These are phyloP conservation scores for Alternaria gaisen DNA, from an alignment of 2,329 filamentous ascomycete species.

Conservation along the genomic window DNA sequence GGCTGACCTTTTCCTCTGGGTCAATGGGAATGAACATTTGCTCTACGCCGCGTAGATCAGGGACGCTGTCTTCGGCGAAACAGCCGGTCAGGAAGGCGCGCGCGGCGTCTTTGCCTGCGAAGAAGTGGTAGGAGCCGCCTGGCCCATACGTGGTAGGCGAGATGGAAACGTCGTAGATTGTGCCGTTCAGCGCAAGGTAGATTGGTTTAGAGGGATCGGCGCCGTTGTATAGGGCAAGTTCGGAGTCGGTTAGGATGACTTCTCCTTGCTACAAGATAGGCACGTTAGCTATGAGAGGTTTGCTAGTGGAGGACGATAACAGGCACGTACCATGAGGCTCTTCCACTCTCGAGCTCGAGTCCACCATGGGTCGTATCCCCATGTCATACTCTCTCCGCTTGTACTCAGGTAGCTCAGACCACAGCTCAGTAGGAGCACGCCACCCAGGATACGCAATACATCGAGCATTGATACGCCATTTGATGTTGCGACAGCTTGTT, in stretches of 20 bases:
- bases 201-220: slow-evolving; percentile 77
- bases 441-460: slow-evolving; percentile 72
- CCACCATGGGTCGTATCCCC: slow-evolving; percentile 52
- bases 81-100: slow-evolving; percentile 93
- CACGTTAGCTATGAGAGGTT: neutral
- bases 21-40: slow-evolving; percentile 76
- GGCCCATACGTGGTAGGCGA: slow-evolving; percentile 65
- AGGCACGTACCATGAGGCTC: slow-evolving; percentile 37
- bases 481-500: slow-evolving; percentile 34
- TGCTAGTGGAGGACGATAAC: neutral
- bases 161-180: slow-evolving; percentile 82
- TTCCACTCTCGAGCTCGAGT: slow-evolving; percentile 49
- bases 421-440: slow-evolving; percentile 71
- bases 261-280: slow-evolving; percentile 60
- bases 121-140: slow-evolving; percentile 85
- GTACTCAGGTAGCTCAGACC: slow-evolving; percentile 81
- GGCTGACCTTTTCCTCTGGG: slow-evolving; percentile 59
- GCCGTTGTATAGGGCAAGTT: slow-evolving; percentile 82
- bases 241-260: slow-evolving; percentile 73
- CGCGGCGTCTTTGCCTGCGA: slow-evolving; percentile 85
- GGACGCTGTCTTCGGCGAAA: slow-evolving; percentile 83
- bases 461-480: slow-evolving; percentile 61
- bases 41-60: slow-evolving; percentile 87
- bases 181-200: slow-evolving; percentile 89
- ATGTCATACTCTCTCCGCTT: slow-evolving; percentile 64